phyloP scores from a whole-genome alignment of 306 rosid genomes.

The Lagenaria siceraria region DNA sequence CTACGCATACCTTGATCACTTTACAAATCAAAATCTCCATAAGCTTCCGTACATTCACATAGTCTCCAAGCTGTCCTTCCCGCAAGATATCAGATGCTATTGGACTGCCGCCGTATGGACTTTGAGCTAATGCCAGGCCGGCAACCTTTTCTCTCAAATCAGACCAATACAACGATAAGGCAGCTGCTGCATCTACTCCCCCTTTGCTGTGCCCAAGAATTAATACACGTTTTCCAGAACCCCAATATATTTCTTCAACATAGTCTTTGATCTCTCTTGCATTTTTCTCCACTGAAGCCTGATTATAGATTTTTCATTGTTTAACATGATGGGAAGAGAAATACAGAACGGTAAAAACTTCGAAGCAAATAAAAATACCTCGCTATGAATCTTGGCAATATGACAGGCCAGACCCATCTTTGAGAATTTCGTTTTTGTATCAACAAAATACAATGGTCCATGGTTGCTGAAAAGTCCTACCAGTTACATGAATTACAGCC shows the following conservation, averaged over 20 bases:
- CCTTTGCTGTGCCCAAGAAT: conserved; percentile 99
- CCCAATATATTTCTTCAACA: conserved; percentile 94
- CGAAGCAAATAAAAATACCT: conserved; percentile 33
- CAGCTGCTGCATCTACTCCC: conserved; percentile 98
- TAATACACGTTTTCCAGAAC: conserved; percentile 75
- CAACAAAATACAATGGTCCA: conserved; percentile 89
- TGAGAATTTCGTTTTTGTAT: conserved; percentile 65
- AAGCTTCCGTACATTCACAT: conserved; percentile 78
- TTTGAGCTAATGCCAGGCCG: conserved; percentile 81
- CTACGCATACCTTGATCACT: conserved; percentile 59
- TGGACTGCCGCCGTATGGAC: conserved; percentile 99
- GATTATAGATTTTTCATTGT: conserved; percentile 13
- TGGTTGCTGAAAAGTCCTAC: conserved; percentile 96
- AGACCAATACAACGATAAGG: conserved; percentile 89
- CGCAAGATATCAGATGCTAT: conserved; percentile 93
- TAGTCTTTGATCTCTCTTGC: conserved; percentile 89
- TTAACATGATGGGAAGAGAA: conserved; percentile 12
- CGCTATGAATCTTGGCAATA: conserved; percentile 96
- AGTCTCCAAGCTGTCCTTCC: conserved; percentile 97
- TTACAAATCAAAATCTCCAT: conserved; percentile 81
- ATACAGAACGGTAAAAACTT: neutral
- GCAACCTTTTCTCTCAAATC: conserved; percentile 95
- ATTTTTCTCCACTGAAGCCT: conserved; percentile 95
- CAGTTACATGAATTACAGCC: conserved; percentile 3
- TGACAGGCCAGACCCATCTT: conserved; percentile 92